phyloP scores from a whole-genome alignment of 2,329 filamentous ascomycete species.

The Ophiosphaerella herpotricha region DNA sequence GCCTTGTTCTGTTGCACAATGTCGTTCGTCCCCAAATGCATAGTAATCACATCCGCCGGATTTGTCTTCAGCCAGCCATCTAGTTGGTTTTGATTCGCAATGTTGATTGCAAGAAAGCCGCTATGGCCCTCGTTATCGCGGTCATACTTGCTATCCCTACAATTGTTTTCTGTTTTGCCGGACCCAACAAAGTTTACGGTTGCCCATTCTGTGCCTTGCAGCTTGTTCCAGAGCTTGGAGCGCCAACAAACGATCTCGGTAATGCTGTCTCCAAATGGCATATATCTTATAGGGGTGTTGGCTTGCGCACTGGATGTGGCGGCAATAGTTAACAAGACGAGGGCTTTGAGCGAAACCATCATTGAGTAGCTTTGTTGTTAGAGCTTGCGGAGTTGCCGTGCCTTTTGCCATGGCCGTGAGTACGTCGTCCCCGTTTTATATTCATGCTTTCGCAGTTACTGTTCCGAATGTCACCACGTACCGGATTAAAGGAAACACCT shows the following conservation, averaged over 20 bases:
- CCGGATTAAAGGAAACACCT: no score
- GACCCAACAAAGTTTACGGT: slow-evolving; percentile 48
- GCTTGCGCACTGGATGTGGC: slow-evolving; percentile 16
- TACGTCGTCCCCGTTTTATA: no score
- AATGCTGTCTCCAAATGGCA: slow-evolving; percentile 54
- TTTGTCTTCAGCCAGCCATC: slow-evolving; percentile 51
- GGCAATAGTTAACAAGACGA: slow-evolving; percentile 15
- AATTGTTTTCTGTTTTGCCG: slow-evolving; percentile 36
- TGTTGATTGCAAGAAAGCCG: slow-evolving; percentile 51
- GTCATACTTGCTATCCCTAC: slow-evolving; percentile 48
- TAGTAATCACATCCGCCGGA: slow-evolving; percentile 52
- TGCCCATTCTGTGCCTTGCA: slow-evolving; percentile 47
- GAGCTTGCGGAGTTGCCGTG: background rate
- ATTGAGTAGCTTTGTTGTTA: background rate
- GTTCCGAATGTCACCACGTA: no score
- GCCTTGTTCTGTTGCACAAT: slow-evolving; percentile 45
- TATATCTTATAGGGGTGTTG: slow-evolving; percentile 33
- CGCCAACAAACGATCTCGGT: slow-evolving; percentile 54
- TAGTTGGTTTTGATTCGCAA: slow-evolving; percentile 50
- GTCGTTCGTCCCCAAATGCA: slow-evolving; percentile 55
- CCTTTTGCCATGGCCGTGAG: background rate
- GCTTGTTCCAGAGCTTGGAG: slow-evolving; percentile 48
- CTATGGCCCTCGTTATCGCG: slow-evolving; percentile 53
- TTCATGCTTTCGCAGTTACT: no score
- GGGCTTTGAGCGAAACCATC: slow-evolving; percentile 27